Evolutionary conservation across 2,329 filamentous ascomycete species (phyloP), one percentile per base, ranked within the genome.

Genomic region (Botrytis tulipae): DNA sequence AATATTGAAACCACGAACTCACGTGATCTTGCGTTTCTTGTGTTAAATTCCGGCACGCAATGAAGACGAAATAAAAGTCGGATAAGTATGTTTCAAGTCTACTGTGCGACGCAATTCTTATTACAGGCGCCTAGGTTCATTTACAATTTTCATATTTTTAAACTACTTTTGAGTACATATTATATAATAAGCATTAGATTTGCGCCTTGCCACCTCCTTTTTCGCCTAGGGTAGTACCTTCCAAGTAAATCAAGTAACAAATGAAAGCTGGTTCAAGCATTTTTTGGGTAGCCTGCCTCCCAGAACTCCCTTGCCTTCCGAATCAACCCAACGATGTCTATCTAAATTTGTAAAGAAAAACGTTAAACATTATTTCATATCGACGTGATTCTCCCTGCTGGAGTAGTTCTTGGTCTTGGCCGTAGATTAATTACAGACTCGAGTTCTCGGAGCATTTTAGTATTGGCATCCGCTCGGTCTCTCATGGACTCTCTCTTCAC

Each of bases 391-490:
- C 80, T 76, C 71, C 78, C 76, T 18, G 73, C 74, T 16, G 73
- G 71, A 65, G 76, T 76, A 48, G 77, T 76, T 73, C 77, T 80
- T 37, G 78, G 75, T 60, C 76, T 82, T 29, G 86, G 85, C 74
- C 86, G 82, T 77, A 88, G 83, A 77, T 88, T 89, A 81, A 98
- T 97, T 74, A 99, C 89, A 76, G 93, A 95, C 84, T 98, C 94
- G 74, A 99, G 86, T 83, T 99, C 96, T 76, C 92, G 91, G 76
- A 99, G 87, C 93, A 99, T 97, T 78, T 92, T 93, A 61, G 91
- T 93, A 76, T 90, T 97, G 18, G 93, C 92, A 75, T 98, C 94
- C 62, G 90, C 85, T 80, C 92, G 92, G 78, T 95, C 93, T 72
- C 90, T 89, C 59, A 90, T 85, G 59, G 89, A 86, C 32, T 92